phyloP scores from a whole-genome alignment of 768 basidiomycete species.

The Favolaschia claudopus region DNA sequence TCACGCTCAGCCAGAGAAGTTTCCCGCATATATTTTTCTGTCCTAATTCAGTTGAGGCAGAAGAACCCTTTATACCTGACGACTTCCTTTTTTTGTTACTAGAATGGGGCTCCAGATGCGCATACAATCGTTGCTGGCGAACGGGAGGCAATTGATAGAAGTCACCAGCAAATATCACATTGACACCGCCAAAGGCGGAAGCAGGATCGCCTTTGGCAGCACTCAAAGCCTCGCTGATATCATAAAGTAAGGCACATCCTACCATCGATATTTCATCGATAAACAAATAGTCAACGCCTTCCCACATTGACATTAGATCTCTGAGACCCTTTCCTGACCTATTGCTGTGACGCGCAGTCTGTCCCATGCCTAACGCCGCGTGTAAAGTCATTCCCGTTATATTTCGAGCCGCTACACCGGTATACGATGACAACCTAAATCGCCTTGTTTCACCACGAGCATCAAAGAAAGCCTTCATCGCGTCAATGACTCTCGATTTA shows the following conservation, averaged over 20 bases:
- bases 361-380: conserved; percentile 32
- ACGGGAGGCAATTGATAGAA: conserved; percentile 51
- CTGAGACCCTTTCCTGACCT: too few relatives aligned
- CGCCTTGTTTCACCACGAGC: conserved; percentile 23
- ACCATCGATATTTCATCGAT: conserved; percentile 51
- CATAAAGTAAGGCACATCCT: conserved; percentile 36
- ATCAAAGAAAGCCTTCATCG: conserved; percentile 32
- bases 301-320: conserved; percentile 42
- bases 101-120: too few relatives aligned
- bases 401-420: too few relatives aligned
- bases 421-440: conserved; percentile 41
- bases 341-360: too few relatives aligned
- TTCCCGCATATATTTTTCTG: too few relatives aligned
- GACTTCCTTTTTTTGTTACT: too few relatives aligned
- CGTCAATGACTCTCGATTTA: too few relatives aligned
- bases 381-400: conserved; percentile 48
- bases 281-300: conserved; percentile 46
- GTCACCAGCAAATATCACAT: too few relatives aligned
- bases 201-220: conserved; percentile 39
- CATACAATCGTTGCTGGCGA: conserved; percentile 16
- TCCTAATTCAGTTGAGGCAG: too few relatives aligned
- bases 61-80: too few relatives aligned
- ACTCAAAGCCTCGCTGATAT: conserved; percentile 41
- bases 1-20: neutral
- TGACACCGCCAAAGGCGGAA: conserved; percentile 45